Conservation (phyloP, 768 basidiomycete genomes). For the Tulasnella sp. region DNA sequence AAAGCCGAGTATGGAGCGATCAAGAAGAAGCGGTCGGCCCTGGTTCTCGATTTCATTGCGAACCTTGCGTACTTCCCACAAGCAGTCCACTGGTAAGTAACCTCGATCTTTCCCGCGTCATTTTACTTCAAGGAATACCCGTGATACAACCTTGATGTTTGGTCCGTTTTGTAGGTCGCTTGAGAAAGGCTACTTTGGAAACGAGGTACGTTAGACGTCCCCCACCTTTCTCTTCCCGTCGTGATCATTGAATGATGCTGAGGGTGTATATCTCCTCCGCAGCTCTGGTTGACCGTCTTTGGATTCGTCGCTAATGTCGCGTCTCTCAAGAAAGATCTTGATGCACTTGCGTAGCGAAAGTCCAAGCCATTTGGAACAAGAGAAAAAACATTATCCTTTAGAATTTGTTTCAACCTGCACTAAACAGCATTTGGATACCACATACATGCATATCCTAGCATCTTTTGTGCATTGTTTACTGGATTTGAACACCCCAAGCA, state of each 20-base stretch:
- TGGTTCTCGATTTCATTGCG: conserved; percentile 59
- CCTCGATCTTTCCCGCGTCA: not conserved
- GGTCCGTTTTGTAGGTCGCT: conserved; percentile 46
- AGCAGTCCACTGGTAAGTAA: conserved; percentile 77
- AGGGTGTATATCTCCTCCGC: not conserved
- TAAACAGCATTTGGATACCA: no score
- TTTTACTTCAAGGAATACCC: not conserved
- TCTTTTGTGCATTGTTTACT: no score
- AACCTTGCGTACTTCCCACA: conserved; percentile 72
- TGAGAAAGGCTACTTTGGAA: conserved; percentile 52
- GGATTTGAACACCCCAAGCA: no score
- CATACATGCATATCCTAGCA: no score
- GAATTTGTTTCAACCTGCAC: no score
- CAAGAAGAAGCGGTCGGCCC: conserved; percentile 52
- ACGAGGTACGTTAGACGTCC: conserved; percentile 39
- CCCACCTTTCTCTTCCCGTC: conserved; percentile 4
- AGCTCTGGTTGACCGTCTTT: not conserved
- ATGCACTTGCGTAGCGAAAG: conserved; percentile 14
- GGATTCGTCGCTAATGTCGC: not conserved
- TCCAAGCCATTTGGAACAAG: not conserved
- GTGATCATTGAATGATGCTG: no score
- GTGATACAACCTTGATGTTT: no score
- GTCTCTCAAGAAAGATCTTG: conserved; percentile 21
- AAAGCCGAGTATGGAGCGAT: conserved; percentile 24
- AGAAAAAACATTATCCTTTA: not conserved